Conservation (phyloP, 176 grass and related monocot species). For the Cenchrus americanus region DNA sequence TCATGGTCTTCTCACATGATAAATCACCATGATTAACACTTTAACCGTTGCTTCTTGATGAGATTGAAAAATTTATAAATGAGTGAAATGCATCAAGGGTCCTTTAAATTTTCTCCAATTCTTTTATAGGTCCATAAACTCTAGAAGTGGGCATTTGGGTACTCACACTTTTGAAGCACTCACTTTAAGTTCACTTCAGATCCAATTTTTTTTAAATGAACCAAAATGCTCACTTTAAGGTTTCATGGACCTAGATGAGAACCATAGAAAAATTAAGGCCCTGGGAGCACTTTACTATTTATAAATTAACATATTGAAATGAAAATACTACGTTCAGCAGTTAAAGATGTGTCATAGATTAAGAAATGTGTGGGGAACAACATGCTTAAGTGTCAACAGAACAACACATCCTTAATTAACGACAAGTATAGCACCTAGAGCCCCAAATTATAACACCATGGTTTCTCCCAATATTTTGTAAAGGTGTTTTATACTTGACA, state of each 20-base stretch:
- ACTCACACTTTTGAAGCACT: no score
- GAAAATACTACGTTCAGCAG: background rate
- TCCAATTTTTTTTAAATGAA: no score
- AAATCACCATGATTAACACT: background rate
- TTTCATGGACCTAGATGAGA: no score
- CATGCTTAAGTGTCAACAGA: constrained; percentile 7
- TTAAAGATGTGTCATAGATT: background rate
- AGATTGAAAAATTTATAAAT: background rate
- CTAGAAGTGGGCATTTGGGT: no score
- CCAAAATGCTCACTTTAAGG: no score
- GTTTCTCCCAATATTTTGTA: background rate
- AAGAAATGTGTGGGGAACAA: background rate
- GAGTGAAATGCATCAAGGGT: no score
- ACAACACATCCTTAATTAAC: background rate
- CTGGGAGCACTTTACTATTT: no score
- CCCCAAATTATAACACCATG: background rate
- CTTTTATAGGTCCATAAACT: no score
- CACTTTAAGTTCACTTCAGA: no score
- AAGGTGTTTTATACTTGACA: background rate
- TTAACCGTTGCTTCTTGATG: background rate
- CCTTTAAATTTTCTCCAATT: no score
- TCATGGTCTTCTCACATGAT: constrained; percentile 8
- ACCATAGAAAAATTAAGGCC: no score
- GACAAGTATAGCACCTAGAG: constrained; percentile 3
- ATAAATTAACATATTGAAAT: background rate